Percentiles rank a stretch among this genome's conserved stretches.
Conservation (phyloP, 225 moss, liverwort and hornwort species). For the Physcomitrellopsis africana region DNA sequence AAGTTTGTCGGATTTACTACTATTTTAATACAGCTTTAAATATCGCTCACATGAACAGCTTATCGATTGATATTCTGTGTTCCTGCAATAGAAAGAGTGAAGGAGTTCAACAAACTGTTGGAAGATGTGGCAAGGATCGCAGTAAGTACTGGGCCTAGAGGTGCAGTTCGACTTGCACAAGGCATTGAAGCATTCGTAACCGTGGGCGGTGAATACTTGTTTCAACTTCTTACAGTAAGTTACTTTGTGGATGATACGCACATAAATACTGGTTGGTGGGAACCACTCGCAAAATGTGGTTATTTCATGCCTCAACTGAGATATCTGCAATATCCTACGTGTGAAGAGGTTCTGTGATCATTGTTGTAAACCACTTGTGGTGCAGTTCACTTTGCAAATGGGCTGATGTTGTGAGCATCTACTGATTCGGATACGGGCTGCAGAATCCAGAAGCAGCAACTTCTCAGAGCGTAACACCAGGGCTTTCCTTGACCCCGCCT, state of each 20-base stretch:
- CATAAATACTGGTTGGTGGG: not conserved
- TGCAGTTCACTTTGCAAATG: constrained; percentile 23
- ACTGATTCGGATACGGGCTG: constrained; percentile 41
- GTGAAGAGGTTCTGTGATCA: constrained; percentile 1
- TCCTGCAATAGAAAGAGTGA: constrained; percentile 62
- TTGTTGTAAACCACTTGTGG: constrained; percentile 15
- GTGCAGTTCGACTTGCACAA: constrained; percentile 82
- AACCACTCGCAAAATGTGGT: not conserved
- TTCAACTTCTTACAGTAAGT: constrained; percentile 72
- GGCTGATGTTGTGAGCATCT: constrained; percentile 21
- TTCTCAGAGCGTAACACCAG: constrained; percentile 48
- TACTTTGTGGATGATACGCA: not conserved
- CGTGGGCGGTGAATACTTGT: constrained; percentile 84
- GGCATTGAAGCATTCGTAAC: constrained; percentile 89
- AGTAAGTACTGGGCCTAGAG: constrained; percentile 86
- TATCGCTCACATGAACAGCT: not conserved
- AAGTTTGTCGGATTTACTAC: not conserved
- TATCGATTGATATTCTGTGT: constrained; percentile 1
- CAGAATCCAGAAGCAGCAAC: constrained; percentile 75
- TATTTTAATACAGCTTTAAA: not conserved
- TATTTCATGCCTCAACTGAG: not conserved
- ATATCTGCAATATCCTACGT: not conserved
- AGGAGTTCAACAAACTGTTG: constrained; percentile 76
- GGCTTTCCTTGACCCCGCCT: constrained; percentile 67
- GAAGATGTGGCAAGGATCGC: constrained; percentile 82